Percentiles rank a stretch among this genome's conserved stretches.
phyloP scores from a whole-genome alignment of 768 basidiomycete genomes.

The Rhizopogon vesiculosus region DNA sequence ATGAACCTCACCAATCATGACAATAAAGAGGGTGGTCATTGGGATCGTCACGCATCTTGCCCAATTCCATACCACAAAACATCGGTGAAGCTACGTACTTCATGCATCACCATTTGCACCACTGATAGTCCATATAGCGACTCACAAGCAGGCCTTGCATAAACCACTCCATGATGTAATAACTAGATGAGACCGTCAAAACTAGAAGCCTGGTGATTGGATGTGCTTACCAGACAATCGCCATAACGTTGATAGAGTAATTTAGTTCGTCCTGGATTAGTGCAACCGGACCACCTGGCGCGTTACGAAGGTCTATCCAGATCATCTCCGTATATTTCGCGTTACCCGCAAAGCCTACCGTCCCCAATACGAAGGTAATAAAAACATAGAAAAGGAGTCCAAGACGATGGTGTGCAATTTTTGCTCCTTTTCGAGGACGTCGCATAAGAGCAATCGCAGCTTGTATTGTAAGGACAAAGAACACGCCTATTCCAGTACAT shows the following conservation, averaged over 20 bases:
- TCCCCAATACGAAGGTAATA: constrained; percentile 24
- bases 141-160: constrained; percentile 21
- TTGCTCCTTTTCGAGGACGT: not conserved
- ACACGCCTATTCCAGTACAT: constrained; percentile 9
- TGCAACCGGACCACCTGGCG: constrained; percentile 8
- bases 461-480: constrained; percentile 18
- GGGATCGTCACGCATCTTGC: constrained; percentile 8
- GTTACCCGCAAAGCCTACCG: constrained; percentile 21
- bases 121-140: not conserved
- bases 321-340: constrained; percentile 26
- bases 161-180: constrained; percentile 27
- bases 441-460: constrained; percentile 6
- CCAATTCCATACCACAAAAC: constrained; percentile 13
- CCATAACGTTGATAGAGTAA: constrained; percentile 17
- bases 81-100: constrained; percentile 4
- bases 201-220: not conserved
- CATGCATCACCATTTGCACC: not conserved
- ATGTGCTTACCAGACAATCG: constrained; percentile 8
- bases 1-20: constrained; percentile 9
- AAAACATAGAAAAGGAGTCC: constrained; percentile 16
- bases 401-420: not conserved
- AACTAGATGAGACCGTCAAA: constrained; percentile 9
- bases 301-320: constrained; percentile 26
- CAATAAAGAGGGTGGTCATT: constrained; percentile 11
- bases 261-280: constrained; percentile 11